Evolutionary conservation across 108 stramenopile species (phyloP).

Genomic region (Epithemia pelagica): DNA sequence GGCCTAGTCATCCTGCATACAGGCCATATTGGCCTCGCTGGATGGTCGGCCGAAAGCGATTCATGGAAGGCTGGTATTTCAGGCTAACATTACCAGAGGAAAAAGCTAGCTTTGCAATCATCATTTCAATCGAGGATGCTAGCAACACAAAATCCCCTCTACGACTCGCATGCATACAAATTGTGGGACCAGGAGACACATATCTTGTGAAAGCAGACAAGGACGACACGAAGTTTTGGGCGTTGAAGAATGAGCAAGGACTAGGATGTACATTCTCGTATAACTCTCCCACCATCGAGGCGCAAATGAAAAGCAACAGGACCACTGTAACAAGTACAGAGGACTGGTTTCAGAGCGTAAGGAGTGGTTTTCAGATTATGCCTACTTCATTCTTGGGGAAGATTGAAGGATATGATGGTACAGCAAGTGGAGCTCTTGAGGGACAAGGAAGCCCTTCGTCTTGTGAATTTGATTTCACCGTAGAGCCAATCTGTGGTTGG

Average conservation of each 20-base stretch:
- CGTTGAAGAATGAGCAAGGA: slow-evolving; percentile 50
- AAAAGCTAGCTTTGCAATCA: slow-evolving; percentile 68
- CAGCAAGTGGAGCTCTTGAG: slow-evolving; percentile 47
- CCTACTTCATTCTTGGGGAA: slow-evolving; percentile 53
- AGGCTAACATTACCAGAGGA: slow-evolving; percentile 60
- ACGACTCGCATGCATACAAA: slow-evolving; percentile 59
- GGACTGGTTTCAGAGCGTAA: slow-evolving; percentile 37
- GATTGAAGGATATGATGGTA: slow-evolving; percentile 64
- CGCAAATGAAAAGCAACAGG: neutral
- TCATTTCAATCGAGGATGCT: slow-evolving; percentile 80
- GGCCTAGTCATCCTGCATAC: slow-evolving; percentile 60
- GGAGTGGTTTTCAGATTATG: slow-evolving; percentile 71
- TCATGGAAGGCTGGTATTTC: slow-evolving; percentile 89
- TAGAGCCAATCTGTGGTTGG: slow-evolving; percentile 60
- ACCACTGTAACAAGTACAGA: neutral
- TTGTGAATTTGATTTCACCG: slow-evolving; percentile 56
- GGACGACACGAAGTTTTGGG: slow-evolving; percentile 80
- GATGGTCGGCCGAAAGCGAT: slow-evolving; percentile 31
- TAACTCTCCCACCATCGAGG: slow-evolving; percentile 10
- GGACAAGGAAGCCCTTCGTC: slow-evolving; percentile 30
- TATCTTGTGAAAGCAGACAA: slow-evolving; percentile 72
- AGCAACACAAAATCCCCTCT: slow-evolving; percentile 36
- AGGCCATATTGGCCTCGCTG: slow-evolving; percentile 9
- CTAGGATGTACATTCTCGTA: slow-evolving; percentile 72
- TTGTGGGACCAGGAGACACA: slow-evolving; percentile 69